Evolutionary conservation across 352 stramenopile genomes (phyloP), one percentile per base, ranked within the genome.

Genomic region (Phytophthora meadii): DNA sequence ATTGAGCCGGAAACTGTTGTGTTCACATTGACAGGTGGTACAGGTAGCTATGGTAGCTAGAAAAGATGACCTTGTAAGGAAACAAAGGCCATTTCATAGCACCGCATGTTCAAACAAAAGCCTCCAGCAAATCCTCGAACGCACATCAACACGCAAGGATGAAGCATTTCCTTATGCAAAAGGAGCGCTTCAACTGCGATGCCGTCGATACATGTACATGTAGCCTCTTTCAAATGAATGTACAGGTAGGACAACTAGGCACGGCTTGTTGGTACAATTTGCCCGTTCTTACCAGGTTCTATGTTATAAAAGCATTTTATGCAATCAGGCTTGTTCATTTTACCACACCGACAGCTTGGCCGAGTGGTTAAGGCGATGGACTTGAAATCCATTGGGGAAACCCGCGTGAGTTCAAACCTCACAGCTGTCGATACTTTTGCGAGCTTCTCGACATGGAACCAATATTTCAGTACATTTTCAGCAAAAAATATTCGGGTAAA

Each of bases 281-380:
- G 22, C 22, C 22, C 22, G 19, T 22, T 22, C 22, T 22, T 22
- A 22, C 22, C 22, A 22, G 22, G 22, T 22, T 22, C 22, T 22
- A 22, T 22, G 22, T 22, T 22, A 22, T 22, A 22, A 22, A 22
- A 30, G 27, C 4, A 30, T 36, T 19, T 34, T 22, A 14, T 51
- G 19, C 46, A 12, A 8, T 12, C 15, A 0, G 1, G 4, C 2
- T 36, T 36, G 30, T 36, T 36, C 30, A 12, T 0, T 47, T 17
- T 25, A 32, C 24, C 12, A 17, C 37, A 27, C n/a, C 1, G 58
- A 72, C 58, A 72, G 65, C 46, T 72, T 72, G 65, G 65, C 65
- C 61, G 62, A 69, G 56, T 75, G 70, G 65, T 72, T 68, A 72
- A 69, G 65, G 65, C 63, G 56, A 72, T 77, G 63, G 59, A 72